These are phyloP conservation scores for Acorus gramineus DNA, from an alignment of 106 monocot genomes.

Conservation along the genomic window DNA sequence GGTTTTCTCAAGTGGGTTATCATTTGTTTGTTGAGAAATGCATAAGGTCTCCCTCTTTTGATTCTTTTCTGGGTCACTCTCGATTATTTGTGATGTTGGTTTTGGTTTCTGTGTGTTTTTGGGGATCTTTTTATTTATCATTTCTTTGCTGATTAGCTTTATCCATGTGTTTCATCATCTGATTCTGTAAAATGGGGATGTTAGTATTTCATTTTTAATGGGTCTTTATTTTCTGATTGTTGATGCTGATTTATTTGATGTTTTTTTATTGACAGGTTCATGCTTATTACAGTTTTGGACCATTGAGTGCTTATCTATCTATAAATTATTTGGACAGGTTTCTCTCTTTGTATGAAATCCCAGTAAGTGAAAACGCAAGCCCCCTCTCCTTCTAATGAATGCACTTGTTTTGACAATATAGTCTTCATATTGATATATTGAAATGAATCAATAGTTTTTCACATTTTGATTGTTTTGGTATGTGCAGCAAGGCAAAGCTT, in stretches of 20 bases:
- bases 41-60: no score
- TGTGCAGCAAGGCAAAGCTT: constrained; percentile 59
- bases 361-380: constrained; percentile 25
- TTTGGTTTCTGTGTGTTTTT: background rate
- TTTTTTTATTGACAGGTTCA: constrained; percentile 42
- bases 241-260: background rate
- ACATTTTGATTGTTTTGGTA: background rate
- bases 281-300: constrained; percentile 63
- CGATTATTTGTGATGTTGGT: background rate
- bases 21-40: no score
- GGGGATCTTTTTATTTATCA: background rate
- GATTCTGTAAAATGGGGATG: background rate
- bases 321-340: constrained; percentile 81
- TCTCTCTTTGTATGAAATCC: constrained; percentile 48
- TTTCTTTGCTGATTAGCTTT: background rate
- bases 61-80: background rate
- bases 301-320: constrained; percentile 50
- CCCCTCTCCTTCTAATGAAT: no score
- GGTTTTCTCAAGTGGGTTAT: no score
- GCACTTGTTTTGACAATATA: no score
- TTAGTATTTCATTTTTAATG: background rate
- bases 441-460: no score
- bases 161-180: background rate
- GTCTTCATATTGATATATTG: no score
- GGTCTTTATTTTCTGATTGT: background rate